Conservation (phyloP, 768 basidiomycete genomes). For the Phlegmacium glaucopus region DNA sequence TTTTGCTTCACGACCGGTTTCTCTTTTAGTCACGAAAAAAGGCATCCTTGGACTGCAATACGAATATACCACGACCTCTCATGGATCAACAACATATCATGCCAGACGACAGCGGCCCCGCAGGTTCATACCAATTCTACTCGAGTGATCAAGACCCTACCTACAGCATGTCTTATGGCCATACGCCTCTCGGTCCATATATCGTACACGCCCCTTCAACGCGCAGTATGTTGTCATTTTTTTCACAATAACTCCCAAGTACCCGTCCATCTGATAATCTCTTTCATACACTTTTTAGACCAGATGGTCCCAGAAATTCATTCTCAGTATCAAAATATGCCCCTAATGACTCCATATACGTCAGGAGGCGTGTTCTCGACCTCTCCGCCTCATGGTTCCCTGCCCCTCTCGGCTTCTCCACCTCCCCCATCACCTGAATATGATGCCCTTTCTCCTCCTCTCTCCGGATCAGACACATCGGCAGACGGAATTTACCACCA, state of each 20-base stretch:
- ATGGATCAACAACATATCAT: conserved; percentile 42
- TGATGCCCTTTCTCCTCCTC: conserved; percentile 80
- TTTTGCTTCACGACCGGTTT: conserved; percentile 31
- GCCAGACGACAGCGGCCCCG: conserved; percentile 43
- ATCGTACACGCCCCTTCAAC: conserved; percentile 60
- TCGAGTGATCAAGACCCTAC: conserved; percentile 50
- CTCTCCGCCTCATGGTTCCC: conserved; percentile 64
- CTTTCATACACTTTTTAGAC: conserved; percentile 51
- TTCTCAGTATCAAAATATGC: conserved; percentile 51
- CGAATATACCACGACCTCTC: conserved; percentile 28
- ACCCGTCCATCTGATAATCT: conserved; percentile 62
- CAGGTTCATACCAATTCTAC: conserved; percentile 49
- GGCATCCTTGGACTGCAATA: conserved; percentile 17
- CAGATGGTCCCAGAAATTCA: conserved; percentile 67
- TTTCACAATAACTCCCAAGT: conserved; percentile 24
- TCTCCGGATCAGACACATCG: conserved; percentile 89
- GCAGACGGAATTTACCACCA: conserved; percentile 79
- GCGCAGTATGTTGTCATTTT: conserved; percentile 59
- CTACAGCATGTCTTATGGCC: conserved; percentile 49
- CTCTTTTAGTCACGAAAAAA: conserved; percentile 24
- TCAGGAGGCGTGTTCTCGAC: conserved; percentile 54
- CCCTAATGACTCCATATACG: conserved; percentile 67
- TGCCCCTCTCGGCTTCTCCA: conserved; percentile 66
- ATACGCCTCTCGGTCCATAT: conserved; percentile 56
- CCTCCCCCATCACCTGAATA: conserved; percentile 78